Evolutionary conservation across 768 basidiomycete species (phyloP).

Genomic region (Vararia minispora): DNA sequence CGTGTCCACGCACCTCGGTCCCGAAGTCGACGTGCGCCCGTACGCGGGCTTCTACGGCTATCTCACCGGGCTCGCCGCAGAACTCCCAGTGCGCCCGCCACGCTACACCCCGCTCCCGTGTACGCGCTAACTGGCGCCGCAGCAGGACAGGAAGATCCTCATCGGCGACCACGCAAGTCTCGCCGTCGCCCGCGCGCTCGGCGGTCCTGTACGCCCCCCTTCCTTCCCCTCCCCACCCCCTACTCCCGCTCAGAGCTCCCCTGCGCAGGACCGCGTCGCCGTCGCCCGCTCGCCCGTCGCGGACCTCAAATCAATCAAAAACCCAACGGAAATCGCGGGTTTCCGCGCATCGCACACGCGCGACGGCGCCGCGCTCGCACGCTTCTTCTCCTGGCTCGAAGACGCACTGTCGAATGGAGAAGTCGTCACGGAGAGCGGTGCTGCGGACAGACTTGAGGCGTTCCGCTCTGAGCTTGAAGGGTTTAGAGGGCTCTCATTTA

Average conservation of each 20-base stretch:
- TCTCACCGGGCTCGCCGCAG: conserved; percentile 37
- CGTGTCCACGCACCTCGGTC: conserved; percentile 41
- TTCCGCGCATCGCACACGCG: conserved; percentile 84
- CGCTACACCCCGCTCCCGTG: too few species aligned
- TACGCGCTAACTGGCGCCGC: background rate
- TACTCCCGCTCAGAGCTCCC: background rate
- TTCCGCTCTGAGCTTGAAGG: conserved; percentile 66
- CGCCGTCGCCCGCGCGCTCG: conserved; percentile 73
- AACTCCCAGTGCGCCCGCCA: conserved; percentile 12
- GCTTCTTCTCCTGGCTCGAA: conserved; percentile 95
- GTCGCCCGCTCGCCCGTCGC: conserved; percentile 64
- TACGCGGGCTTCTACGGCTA: conserved; percentile 62
- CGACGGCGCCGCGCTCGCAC: conserved; percentile 77
- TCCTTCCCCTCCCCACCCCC: background rate
- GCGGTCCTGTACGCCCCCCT: conserved; percentile 38
- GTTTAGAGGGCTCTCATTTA: conserved; percentile 84
- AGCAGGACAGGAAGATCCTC: conserved; percentile 50
- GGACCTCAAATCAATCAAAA: conserved; percentile 75
- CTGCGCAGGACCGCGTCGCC: conserved; percentile 40
- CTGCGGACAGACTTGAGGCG: conserved; percentile 64
- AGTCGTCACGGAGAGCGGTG: conserved; percentile 68
- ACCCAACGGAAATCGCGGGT: conserved; percentile 71
- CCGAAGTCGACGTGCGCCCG: conserved; percentile 50
- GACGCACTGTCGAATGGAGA: conserved; percentile 57
- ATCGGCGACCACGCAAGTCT: conserved; percentile 70